Base-by-base conservation (phyloP, 2,329 filamentous ascomycete species). In the Cryphonectria carpinicola region DNA sequence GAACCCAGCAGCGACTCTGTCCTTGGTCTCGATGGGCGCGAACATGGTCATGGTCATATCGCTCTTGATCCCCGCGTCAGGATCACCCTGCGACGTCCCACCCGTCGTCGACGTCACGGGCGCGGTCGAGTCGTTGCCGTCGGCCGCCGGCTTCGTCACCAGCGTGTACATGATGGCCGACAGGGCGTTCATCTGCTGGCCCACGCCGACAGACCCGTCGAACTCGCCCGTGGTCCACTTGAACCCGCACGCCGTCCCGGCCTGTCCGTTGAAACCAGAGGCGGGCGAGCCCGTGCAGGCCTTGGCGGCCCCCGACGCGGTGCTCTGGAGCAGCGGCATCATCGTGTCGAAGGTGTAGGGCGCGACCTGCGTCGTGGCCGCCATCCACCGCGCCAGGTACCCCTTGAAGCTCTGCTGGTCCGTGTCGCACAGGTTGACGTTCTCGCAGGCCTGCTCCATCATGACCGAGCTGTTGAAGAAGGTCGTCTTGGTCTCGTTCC, bases 341-440 rank as follows among this genome's bases (percentile, higher is more conserved):
- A 91, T 85, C 5, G 77, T 80, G 65, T 83, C 79, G 71, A 80
- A 82, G 1, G 85, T 87, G 73, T 84, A 83, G 0, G 89, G 86
- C 1, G 86, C 88, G 75, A 90, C 78, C 77, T 87, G 84, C 8
- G 84, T 80, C 1, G 87, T 86, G 25, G 81, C 82, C 0, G 88
- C 85, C 77, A 91, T 80, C 88, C 90, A 94, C 61, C 92, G 89
- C 37, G 88, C 81, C 37, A 93, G 83, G 79, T 93, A 94, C 14
- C 90, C 92, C 81, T 94, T 94, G 88, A 94, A 94, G 64, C 86
- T 89, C 76, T 87, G 86, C 81, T 94, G 91, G 79, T 94, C 92
- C 73, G 85, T 85, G 81, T 93, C 88, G 84, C 92, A 95, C 37
- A 82, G 83, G 69, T 82, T 80, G 70, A 80, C 80, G 10, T 79